Conservation (phyloP, 345 rosid species). For the Salix caprea region DNA sequence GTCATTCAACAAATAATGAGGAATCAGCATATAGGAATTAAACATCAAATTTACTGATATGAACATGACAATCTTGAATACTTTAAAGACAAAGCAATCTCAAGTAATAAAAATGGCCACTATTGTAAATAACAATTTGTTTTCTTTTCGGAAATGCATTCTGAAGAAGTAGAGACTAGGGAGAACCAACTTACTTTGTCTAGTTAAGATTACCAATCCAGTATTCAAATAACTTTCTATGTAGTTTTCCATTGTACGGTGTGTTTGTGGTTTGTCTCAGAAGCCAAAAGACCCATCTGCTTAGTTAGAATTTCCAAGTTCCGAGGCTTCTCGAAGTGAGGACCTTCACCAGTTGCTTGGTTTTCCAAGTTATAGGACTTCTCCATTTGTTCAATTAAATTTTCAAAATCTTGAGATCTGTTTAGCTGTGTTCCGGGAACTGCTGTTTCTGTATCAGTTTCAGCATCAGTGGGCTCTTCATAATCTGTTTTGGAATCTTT, state of each 20-base stretch:
- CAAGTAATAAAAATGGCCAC: neutral
- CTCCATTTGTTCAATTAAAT: conserved; percentile 46
- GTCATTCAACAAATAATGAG: neutral
- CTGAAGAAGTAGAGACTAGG: neutral
- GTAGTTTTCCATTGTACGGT: neutral
- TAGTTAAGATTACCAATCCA: neutral
- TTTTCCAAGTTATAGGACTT: conserved; percentile 31
- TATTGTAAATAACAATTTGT: neutral
- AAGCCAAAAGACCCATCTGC: conserved; percentile 48
- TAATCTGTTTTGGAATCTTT: conserved; percentile 31
- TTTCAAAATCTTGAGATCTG: conserved; percentile 38
- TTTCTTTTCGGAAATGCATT: neutral
- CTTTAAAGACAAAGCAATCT: neutral
- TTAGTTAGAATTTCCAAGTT: conserved; percentile 51
- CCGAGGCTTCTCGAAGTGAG: conserved; percentile 33
- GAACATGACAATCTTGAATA: neutral
- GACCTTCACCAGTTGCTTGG: conserved; percentile 28
- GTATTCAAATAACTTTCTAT: neutral
- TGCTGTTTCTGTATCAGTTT: conserved; percentile 25
- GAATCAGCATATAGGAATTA: neutral
- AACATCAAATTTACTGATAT: neutral
- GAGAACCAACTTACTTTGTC: conserved; percentile 6
- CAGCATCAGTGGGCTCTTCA: conserved; percentile 26
- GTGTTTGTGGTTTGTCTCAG: conserved; percentile 22
- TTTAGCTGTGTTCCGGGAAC: conserved; percentile 24